Conservation (phyloP, 139 green algal genomes). For the Micractinium sp. region DNA sequence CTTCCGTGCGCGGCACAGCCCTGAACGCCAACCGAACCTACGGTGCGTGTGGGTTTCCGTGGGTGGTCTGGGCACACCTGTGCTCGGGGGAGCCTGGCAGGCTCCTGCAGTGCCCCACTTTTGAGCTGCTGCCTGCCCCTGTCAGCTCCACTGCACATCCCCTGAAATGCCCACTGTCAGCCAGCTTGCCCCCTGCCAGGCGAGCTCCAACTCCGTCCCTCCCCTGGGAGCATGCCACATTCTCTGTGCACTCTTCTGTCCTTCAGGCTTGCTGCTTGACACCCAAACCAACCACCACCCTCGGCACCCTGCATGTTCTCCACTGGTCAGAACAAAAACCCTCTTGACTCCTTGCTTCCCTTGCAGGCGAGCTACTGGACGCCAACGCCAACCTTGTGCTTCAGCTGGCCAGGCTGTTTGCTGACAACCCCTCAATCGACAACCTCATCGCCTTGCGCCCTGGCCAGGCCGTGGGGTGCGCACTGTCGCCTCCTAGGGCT, state of each 20-base stretch:
- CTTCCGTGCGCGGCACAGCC: background rate
- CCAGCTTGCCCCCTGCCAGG: too few species aligned
- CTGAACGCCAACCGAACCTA: background rate
- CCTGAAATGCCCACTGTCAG: too few species aligned
- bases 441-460: background rate
- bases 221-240: too few species aligned
- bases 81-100: too few species aligned
- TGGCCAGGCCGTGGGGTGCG: background rate
- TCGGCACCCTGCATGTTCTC: too few species aligned
- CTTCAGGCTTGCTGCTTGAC: background rate
- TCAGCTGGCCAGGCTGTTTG: background rate
- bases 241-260: background rate
- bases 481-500: background rate
- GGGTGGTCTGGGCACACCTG: too few species aligned
- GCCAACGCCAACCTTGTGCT: slow-evolving; percentile 2
- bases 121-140: too few species aligned
- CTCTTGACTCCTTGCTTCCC: too few species aligned
- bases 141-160: too few species aligned
- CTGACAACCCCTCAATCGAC: background rate
- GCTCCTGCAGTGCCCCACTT: too few species aligned
- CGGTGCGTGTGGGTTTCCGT: background rate
- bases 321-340: too few species aligned
- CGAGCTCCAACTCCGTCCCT: too few species aligned
- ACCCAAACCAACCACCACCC: background rate
- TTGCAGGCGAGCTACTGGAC: slow-evolving; percentile 1